Evolutionary conservation across 495 filamentous ascomycete species (phyloP), one percentile per base, ranked within the genome.

Genomic region (Bacidia gigantensis): DNA sequence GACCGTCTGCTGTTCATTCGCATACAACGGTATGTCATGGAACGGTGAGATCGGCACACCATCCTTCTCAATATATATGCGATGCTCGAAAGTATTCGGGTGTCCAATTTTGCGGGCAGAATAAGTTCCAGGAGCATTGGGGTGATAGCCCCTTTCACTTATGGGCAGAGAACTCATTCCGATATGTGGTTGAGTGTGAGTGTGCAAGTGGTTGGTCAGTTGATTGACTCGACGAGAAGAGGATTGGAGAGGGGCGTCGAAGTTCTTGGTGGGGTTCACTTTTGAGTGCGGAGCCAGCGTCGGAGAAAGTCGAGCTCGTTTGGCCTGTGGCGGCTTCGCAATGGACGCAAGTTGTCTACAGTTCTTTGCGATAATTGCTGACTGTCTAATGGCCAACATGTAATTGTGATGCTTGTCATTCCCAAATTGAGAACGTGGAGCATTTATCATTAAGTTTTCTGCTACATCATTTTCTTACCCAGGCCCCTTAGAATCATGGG

Each of bases 21-120:
- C 92, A 60, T 86, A 97, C 62, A 99, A 84, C 39, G 93, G 93
- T 53, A 99, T 86, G 62, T 99, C 93, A 79, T 99, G 93, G 81
- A 96, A 99, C 57, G 89, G 84, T 50, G 89, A 96, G 65, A 96
- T 64, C 50, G 86, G 86, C 25, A 85, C 71, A 71, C 93, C 92
- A 87, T 97, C 87, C 73, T 89, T 87, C 79, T 97, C 92, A 63
- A 97, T 79, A 79, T 82, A 99, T 70, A 96, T 82, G 65, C 92
- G 87, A 79, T 96, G 84, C 75, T 97, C 93, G 63, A 97, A 76
- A 50, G 92, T 97, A 73, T 95, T 84, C 58, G 87, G 81, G 54
- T 84, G 78, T 57, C 79, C 93, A 61, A 95, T 76, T 78, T 92
- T 96, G 67, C 90, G 80, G 64, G 84, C 67, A 59, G 74, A 72